A percentile compares a stretch with the other conserved stretches of the same genome.
These are phyloP conservation scores for Trametes villosa DNA, from an alignment of 768 basidiomycete genomes.

Conservation along the genomic window DNA sequence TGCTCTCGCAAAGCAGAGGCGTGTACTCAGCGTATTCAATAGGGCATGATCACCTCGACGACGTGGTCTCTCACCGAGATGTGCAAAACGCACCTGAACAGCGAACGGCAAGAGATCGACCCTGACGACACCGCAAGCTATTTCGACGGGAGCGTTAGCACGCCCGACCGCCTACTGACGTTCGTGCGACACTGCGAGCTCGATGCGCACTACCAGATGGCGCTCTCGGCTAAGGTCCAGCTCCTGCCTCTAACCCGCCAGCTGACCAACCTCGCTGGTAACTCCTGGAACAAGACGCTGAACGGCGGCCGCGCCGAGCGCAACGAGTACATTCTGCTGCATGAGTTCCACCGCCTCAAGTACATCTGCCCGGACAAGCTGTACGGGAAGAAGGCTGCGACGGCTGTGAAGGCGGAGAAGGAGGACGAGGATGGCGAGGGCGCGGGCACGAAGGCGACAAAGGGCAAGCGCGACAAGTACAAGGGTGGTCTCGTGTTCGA, in stretches of 20 bases:
- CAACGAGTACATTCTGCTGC: conserved; percentile 97
- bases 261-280: conserved; percentile 93
- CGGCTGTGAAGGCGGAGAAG: conserved; percentile 55
- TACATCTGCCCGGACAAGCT: conserved; percentile 96
- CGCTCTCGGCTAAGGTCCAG: conserved; percentile 92
- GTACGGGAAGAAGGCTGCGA: conserved; percentile 73
- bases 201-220: conserved; percentile 98
- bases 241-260: conserved; percentile 91
- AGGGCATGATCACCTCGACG: conserved; percentile 97
- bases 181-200: conserved; percentile 95
- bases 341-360: conserved; percentile 96
- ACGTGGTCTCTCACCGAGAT: conserved; percentile 99
- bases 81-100: conserved; percentile 87
- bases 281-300: conserved; percentile 97
- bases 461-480: conserved; percentile 89
- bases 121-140: conserved; percentile 92
- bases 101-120: conserved; percentile 91
- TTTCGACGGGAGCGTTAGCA: conserved; percentile 81
- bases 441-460: conserved; percentile 51
- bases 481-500: conserved; percentile 98
- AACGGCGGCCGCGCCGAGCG: conserved; percentile 98
- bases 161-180: conserved; percentile 77
- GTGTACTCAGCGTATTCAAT: background rate
- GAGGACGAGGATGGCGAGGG: conserved; percentile 51
- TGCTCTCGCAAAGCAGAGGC: background rate